A percentile compares a stretch with the other conserved stretches of the same genome.
These are phyloP conservation scores for Flaveria ramosissima DNA, from an alignment of 129 eudicot genomes.

Conservation along the genomic window DNA sequence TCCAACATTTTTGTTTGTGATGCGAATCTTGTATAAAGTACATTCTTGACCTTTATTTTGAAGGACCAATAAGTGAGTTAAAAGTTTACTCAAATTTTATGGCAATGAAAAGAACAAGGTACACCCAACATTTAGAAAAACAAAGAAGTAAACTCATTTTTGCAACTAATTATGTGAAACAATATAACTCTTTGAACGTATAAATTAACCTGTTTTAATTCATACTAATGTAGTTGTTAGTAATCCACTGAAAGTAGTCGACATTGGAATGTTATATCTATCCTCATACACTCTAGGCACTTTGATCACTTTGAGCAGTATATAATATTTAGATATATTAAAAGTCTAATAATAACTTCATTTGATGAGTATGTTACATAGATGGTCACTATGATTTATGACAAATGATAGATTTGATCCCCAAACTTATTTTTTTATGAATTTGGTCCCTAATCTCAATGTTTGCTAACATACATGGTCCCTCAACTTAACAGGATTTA, in stretches of 20 bases:
- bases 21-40: neutral
- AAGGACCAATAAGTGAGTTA: neutral
- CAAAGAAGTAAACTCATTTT: constrained; percentile 2
- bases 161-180: constrained; percentile 3
- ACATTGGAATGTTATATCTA: neutral
- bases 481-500: too few species aligned
- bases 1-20: neutral
- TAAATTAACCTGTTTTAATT: neutral
- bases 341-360: neutral
- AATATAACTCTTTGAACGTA: neutral
- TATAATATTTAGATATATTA: neutral
- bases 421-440: too few species aligned
- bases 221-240: constrained; percentile 15
- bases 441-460: too few species aligned
- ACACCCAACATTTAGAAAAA: neutral
- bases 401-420: too few species aligned
- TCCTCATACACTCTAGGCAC: neutral
- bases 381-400: too few species aligned
- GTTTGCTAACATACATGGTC: too few species aligned
- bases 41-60: neutral
- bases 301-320: neutral
- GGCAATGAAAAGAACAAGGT: neutral
- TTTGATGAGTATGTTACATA: too few species aligned
- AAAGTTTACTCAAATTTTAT: neutral
- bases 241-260: neutral